Percentiles rank a stretch among this genome's conserved stretches.
Evolutionary conservation across 768 basidiomycete genomes (phyloP).

Genomic region (Phanerochaete carnosa): DNA sequence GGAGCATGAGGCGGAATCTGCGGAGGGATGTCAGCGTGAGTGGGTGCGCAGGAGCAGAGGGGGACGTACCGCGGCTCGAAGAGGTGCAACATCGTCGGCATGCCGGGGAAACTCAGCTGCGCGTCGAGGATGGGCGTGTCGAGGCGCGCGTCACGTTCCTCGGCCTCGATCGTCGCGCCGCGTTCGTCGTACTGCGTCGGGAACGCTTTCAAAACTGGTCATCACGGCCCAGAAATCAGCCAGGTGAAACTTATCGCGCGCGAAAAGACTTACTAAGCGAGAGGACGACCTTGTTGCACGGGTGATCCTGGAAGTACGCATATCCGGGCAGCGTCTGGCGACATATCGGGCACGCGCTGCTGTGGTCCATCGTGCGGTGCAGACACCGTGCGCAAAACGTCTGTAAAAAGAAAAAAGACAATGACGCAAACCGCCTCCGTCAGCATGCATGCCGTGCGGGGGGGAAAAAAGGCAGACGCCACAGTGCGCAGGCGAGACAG

Average conservation of each 20-base stretch:
- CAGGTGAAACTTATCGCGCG: conserved; percentile 11
- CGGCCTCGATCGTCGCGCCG: conserved; percentile 58
- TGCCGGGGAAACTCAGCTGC: conserved; percentile 86
- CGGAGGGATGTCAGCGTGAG: neutral
- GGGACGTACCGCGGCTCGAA: conserved; percentile 75
- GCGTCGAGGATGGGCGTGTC: conserved; percentile 92
- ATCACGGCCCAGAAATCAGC: neutral
- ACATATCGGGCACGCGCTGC: conserved; percentile 79
- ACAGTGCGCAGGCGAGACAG: neutral
- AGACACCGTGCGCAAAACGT: conserved; percentile 91
- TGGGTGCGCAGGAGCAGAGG: neutral
- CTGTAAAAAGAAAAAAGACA: conserved; percentile 33
- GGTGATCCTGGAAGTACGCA: conserved; percentile 77
- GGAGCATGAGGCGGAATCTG: conserved; percentile 93
- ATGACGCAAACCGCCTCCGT: neutral
- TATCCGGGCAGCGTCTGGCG: conserved; percentile 73
- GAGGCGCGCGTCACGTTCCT: conserved; percentile 74
- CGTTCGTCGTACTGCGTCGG: conserved; percentile 65
- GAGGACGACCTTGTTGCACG: conserved; percentile 68
- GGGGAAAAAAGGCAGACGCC: neutral
- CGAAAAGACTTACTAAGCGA: conserved; percentile 49
- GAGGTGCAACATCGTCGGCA: conserved; percentile 87
- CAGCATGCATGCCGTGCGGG: neutral
- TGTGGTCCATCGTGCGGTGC: conserved; percentile 88
- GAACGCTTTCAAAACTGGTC: conserved; percentile 65